These are phyloP conservation scores for Eragrostis tef DNA, from an alignment of 202 grass and related monocot genomes.

Conservation along the genomic window DNA sequence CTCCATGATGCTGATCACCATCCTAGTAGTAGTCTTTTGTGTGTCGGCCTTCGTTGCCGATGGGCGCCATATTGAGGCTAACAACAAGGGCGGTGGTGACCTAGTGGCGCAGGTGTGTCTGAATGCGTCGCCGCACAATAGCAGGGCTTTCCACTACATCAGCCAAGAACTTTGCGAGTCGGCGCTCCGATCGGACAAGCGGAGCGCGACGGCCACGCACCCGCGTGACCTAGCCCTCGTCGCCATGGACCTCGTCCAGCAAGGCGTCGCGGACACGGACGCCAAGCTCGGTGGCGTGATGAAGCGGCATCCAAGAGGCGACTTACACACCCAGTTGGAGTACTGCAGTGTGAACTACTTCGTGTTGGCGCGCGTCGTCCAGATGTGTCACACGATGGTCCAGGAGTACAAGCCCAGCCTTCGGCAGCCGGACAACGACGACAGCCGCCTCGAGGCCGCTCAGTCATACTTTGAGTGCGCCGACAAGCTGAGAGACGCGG, in stretches of 20 bases:
- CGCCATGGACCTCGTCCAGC: slow-evolving; percentile 9
- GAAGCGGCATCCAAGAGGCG: not conserved
- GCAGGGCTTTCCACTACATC: no score
- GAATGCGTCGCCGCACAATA: no score
- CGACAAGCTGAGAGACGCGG: no score
- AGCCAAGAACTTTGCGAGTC: not conserved
- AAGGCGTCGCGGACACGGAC: not conserved
- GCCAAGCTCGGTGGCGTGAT: not conserved
- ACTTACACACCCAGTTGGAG: not conserved
- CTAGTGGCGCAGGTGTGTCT: no score
- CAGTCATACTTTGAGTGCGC: no score
- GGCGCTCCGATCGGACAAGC: not conserved
- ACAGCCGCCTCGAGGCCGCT: no score
- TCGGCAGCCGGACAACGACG: no score
- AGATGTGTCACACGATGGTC: not conserved
- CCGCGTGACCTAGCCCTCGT: not conserved
- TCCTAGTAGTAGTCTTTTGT: no score
- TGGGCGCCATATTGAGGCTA: no score
- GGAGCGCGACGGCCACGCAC: not conserved
- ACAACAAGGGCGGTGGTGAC: no score
- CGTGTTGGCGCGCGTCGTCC: not conserved
- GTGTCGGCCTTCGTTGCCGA: no score
- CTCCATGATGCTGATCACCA: no score
- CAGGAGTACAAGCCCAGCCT: not conserved
- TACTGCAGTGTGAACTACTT: not conserved